Evolutionary conservation across 169 alveolate species (phyloP).

Genomic region (Cryptosporidium muris): DNA sequence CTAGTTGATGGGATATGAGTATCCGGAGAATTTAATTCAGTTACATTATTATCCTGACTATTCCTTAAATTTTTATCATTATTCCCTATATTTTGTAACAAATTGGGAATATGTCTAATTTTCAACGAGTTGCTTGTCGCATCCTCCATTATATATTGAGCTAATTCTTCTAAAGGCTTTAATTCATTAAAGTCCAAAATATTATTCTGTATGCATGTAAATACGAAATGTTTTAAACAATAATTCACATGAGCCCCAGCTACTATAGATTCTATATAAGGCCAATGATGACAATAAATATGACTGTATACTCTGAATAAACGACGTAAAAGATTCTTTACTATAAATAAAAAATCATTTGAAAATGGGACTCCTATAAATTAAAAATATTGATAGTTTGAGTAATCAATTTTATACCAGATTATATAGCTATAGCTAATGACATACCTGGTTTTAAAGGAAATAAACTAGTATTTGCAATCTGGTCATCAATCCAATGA

Average conservation of each 20-base stretch:
- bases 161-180: conserved; percentile 64
- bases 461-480: conserved; percentile 49
- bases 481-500: conserved; percentile 58
- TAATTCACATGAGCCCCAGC: conserved; percentile 62
- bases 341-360: conserved; percentile 40
- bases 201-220: conserved; percentile 23
- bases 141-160: conserved; percentile 40
- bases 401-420: not conserved
- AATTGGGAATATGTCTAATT: not conserved
- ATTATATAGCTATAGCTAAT: not conserved
- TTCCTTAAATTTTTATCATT: not conserved
- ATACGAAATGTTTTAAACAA: conserved; percentile 60
- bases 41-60: not conserved
- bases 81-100: not conserved
- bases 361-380: conserved; percentile 59
- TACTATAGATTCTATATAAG: conserved; percentile 58
- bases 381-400: not conserved
- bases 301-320: conserved; percentile 65
- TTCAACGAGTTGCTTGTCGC: conserved; percentile 1
- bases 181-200: conserved; percentile 51
- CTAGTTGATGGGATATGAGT: conserved; percentile 64
- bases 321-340: conserved; percentile 44
- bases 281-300: conserved; percentile 71
- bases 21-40: conserved; percentile 51
- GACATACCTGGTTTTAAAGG: conserved; percentile 72